Base-by-base conservation (phyloP, 2,329 filamentous ascomycete genomes). In the Fusarium sp. region DNA sequence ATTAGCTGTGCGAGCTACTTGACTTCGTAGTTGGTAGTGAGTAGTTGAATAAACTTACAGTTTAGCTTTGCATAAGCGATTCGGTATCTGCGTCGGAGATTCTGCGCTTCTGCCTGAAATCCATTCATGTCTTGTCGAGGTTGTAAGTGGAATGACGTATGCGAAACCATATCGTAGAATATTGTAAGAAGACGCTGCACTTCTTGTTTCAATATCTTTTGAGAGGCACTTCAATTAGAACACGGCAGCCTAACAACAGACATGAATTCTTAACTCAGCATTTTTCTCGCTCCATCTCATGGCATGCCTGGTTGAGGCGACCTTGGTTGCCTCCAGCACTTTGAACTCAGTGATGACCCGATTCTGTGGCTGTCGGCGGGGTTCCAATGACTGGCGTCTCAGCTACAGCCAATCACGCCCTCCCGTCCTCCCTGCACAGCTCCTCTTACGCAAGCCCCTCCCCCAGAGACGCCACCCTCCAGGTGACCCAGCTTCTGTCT, bases 381-480 rank as follows among this genome's bases (percentile, higher is more conserved):
- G 62, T 58, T 59, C 16, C 16, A 59, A 37, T 37, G 38, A 73
- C 59, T 73, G 63, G 55, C 27, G 58, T 59, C 38, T 37, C 27
- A 16, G 16, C 25, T 15, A 11, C 29, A 41, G 4, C 72, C 73
- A 75, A 75, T 69, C 63, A 69, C 4, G 15, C 4, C 10, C 11
- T 15, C 19, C 12, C 2, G 18, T 29, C 3, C 27, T 45, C 54
- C 55, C 56, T 60, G 35, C 35, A 31, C 16, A 18, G 33, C 37
- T 31, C 29, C 48, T 59, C 73, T 75, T 75, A 75, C 73, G 73
- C 73, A 75, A 75, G 73, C 73, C 73, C 73, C 62, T 69, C 64
- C 56, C 63, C 60, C 71, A 44, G 60, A 48, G 60, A 62, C 71
- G 68, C 71, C 71, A 72, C 69, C 23, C 60, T 70, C 51, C 66